A percentile compares a stretch with the other conserved stretches of the same genome.
Conservation (phyloP, 371 early-diverging fungal genomes). For the Cokeromyces recurvatus region DNA sequence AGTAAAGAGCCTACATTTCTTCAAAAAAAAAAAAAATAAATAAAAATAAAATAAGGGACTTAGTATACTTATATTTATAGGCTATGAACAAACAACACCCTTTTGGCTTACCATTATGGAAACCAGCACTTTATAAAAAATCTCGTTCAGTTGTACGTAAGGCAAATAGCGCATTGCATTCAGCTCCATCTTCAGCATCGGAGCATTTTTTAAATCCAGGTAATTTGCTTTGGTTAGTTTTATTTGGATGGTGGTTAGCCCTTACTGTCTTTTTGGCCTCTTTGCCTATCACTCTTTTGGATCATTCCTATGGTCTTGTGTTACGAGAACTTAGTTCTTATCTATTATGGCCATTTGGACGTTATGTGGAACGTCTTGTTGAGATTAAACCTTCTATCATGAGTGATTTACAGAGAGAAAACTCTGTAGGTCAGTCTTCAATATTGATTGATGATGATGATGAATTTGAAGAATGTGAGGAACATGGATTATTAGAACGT, state of each 20-base stretch:
- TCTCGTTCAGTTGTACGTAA: slow-evolving; percentile 79
- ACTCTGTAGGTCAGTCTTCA: background rate
- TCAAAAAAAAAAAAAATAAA: background rate
- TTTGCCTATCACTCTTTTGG: slow-evolving; percentile 51
- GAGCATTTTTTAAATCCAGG: slow-evolving; percentile 74
- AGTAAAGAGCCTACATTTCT: too few relatives aligned
- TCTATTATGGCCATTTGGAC: slow-evolving; percentile 93
- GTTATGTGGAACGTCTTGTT: slow-evolving; percentile 68
- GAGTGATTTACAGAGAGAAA: slow-evolving; percentile 12
- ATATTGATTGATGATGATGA: slow-evolving; percentile 15
- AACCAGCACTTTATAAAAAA: slow-evolving; percentile 96
- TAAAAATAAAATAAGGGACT: background rate
- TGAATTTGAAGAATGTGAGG: slow-evolving; percentile 17
- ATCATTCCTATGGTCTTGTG: slow-evolving; percentile 55
- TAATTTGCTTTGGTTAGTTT: slow-evolving; percentile 82
- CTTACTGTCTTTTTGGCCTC: slow-evolving; percentile 59
- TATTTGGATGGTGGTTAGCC: slow-evolving; percentile 92
- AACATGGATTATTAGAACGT: slow-evolving; percentile 8
- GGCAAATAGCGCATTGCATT: slow-evolving; percentile 82
- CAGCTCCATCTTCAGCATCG: slow-evolving; percentile 61
- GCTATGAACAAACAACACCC: slow-evolving; percentile 84
- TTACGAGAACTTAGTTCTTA: slow-evolving; percentile 69
- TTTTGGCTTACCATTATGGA: slow-evolving; percentile 96
- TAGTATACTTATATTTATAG: slow-evolving; percentile 33
- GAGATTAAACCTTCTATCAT: slow-evolving; percentile 23